These are phyloP conservation scores for Kentomonas sorsogonicus DNA, from an alignment of 208 protist genomes.

Conservation along the genomic window DNA sequence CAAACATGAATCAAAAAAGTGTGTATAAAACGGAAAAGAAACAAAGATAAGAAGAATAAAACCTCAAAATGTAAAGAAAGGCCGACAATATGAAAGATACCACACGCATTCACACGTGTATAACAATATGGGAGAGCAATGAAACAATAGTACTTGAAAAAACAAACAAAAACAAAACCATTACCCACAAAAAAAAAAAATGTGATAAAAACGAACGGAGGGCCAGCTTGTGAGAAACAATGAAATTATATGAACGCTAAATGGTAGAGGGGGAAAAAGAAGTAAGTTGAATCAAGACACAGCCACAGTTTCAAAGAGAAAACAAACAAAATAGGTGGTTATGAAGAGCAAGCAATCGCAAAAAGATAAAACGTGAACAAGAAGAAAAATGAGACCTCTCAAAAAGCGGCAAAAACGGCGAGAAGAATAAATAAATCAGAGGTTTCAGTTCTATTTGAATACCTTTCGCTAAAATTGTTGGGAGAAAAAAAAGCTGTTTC, in stretches of 20 bases:
- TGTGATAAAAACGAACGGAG: background rate
- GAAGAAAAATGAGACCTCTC: background rate
- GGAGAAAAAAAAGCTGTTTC: too few species aligned
- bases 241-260: background rate
- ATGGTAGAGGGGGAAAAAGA: background rate
- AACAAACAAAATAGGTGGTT: too few species aligned
- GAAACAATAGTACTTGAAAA: background rate
- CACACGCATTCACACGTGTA: too few species aligned
- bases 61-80: conserved; percentile 7
- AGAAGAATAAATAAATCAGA: conserved; percentile 11
- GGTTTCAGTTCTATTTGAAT: too few species aligned
- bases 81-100: background rate
- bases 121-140: too few species aligned
- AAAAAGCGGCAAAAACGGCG: background rate
- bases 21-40: conserved; percentile 12
- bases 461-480: too few species aligned
- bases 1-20: background rate
- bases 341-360: too few species aligned
- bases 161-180: conserved; percentile 14
- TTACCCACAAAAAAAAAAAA: conserved; percentile 1
- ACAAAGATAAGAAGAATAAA: conserved; percentile 9
- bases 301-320: background rate
- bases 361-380: too few species aligned
- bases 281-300: background rate
- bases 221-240: background rate